Evolutionary conservation across 2,329 filamentous ascomycete species (phyloP).

Genomic region (Venturia pyrina): DNA sequence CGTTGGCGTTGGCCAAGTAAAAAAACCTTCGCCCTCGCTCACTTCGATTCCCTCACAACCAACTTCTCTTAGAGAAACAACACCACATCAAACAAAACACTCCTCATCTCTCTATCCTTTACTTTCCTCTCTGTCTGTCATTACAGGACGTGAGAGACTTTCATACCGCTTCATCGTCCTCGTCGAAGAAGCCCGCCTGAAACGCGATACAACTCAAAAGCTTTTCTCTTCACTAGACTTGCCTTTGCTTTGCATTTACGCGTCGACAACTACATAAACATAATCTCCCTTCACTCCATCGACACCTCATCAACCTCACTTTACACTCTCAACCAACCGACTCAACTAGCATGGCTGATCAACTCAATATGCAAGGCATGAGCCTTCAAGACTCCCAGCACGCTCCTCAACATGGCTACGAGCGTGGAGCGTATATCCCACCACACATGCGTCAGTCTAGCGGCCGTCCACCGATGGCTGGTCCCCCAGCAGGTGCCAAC

Average conservation of each 20-base stretch:
- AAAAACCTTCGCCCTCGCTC: not conserved
- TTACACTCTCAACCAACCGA: not conserved
- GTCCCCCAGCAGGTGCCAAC: constrained; percentile 22
- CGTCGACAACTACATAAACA: not conserved
- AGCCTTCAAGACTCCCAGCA: constrained; percentile 58
- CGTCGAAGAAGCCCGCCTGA: not conserved
- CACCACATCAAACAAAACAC: not conserved
- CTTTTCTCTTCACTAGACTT: constrained; percentile 3
- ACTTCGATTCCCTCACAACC: not conserved
- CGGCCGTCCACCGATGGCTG: constrained; percentile 45
- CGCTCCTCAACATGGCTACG: constrained; percentile 40
- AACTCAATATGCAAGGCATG: constrained; percentile 73
- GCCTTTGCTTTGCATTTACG: constrained; percentile 2
- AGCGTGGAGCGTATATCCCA: constrained; percentile 69
- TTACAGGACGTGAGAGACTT: constrained; percentile 7
- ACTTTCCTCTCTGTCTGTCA: constrained; percentile 2
- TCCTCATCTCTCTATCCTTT: constrained; percentile 4
- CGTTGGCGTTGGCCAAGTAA: not conserved
- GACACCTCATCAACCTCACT: not conserved
- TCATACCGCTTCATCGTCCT: constrained; percentile 2
- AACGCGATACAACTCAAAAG: not conserved
- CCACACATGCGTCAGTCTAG: constrained; percentile 65
- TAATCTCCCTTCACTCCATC: not conserved
- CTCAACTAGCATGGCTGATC: constrained; percentile 59
- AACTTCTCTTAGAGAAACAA: not conserved